Base-by-base conservation (phyloP, 768 basidiomycete species). In the Pisolithus microcarpus region DNA sequence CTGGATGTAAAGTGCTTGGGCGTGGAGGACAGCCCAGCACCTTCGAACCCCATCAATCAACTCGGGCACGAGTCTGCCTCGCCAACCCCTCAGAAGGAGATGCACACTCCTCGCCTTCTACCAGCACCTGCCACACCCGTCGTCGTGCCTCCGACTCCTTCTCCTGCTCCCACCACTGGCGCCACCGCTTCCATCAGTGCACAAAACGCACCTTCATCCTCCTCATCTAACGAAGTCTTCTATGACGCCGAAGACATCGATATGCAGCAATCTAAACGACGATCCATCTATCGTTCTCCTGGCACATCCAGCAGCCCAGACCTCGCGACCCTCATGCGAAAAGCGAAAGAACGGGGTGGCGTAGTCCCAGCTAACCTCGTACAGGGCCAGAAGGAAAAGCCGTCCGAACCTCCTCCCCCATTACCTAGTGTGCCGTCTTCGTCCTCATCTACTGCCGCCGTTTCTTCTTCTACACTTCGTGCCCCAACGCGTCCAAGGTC, bases 251-350 rank as follows among this genome's bases (percentile, higher is more conserved):
- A 85, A 54, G 83, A 86, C 63, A 59, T 67, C 9, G 85, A 85
- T 58, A 76, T 80, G 60, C 82, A 34, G 11, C 34, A 85, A 60
- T 80, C 79, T 7, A 87, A 87, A 65, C 79, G 90, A 42, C 79
- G 90, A 46, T 89, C 87, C 55, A 80, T 96, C 72, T 93, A 92
- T 65, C 77, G 93, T 51, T 85, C 88, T 18, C 77, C 87, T 10
- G 93, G 91, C 39, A 94, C 91, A 7, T 87, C 91, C 31, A 90
- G 87, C 59, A 91, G 87, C 62, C 94, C 93, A 24, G 93, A 97
- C 68, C 75, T 96, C 19, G 90, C 90, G 4, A 92, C 90, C 9
- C 75, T 96, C 48, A 66, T 93, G 48, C 77, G 85, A 54, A 93
- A 92, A 69, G 85, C 88, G 15, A 90, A 84, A 68, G 86, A 85